Evolutionary conservation across 1,284 basidiomycete species (phyloP).

Genomic region (Cutaneotrichosporon sp.): DNA sequence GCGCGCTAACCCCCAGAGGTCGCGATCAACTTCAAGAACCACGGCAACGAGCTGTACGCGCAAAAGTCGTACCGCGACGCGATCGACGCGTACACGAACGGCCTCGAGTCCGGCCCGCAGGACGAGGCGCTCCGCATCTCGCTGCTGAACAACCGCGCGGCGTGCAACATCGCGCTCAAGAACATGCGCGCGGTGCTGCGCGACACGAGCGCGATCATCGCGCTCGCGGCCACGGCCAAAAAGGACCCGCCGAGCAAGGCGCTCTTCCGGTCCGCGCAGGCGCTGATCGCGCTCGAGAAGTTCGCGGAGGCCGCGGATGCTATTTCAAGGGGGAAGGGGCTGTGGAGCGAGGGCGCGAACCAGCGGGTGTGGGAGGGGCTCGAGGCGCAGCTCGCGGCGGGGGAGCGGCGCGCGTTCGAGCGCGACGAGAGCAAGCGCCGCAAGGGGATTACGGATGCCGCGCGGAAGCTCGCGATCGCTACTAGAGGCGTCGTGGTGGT

Average conservation of each 20-base stretch:
- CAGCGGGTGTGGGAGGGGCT: conserved; percentile 27
- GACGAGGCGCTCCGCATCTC: conserved; percentile 66
- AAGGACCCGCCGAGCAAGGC: conserved; percentile 67
- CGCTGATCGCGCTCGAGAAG: conserved; percentile 70
- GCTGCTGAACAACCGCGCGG: conserved; percentile 85
- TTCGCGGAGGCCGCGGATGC: conserved; percentile 78
- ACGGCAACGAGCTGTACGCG: conserved; percentile 92
- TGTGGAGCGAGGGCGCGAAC: conserved; percentile 30
- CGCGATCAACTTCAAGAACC: conserved; percentile 88
- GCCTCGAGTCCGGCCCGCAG: conserved; percentile 76
- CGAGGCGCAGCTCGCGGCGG: conserved; percentile 28
- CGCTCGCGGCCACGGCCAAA: conserved; percentile 57
- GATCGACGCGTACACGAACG: conserved; percentile 84
- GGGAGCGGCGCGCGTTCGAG: conserved; percentile 33
- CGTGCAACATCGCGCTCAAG: conserved; percentile 86
- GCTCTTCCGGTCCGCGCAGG: conserved; percentile 75
- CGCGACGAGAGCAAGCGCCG: conserved; percentile 42
- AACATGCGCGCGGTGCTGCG: conserved; percentile 82
- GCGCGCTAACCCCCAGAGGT: conserved; percentile 66
- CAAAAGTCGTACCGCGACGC: conserved; percentile 86
- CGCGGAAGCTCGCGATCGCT: conserved; percentile 36
- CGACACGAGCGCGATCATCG: conserved; percentile 76
- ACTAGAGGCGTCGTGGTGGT: conserved; percentile 43
- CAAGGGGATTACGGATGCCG: conserved; percentile 34
- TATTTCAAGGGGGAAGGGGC: conserved; percentile 58